Percentiles rank a stretch among this genome's conserved stretches.
Evolutionary conservation across 176 grass and related monocot species (phyloP).

Genomic region (Aegilops umbellulata): DNA sequence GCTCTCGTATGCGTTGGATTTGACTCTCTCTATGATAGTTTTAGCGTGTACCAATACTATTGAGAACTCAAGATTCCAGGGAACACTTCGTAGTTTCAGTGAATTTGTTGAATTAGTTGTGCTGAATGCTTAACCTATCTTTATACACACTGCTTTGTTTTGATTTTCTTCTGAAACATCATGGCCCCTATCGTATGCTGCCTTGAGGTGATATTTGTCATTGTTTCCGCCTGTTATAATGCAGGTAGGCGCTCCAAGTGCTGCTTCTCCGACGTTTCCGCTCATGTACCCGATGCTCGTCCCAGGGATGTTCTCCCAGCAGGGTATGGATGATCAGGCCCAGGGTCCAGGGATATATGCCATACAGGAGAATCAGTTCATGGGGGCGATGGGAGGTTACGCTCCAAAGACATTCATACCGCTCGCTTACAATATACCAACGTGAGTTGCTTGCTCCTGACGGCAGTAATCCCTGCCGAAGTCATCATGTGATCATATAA

Average conservation of each 20-base stretch:
- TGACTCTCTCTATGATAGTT: not conserved
- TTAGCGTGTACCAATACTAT: not conserved
- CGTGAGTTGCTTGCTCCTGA: slow-evolving; percentile 43
- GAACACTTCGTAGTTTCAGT: no score
- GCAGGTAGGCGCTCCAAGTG: slow-evolving; percentile 27
- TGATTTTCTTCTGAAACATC: no score
- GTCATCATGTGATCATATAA: not conserved
- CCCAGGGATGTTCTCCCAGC: slow-evolving; percentile 39
- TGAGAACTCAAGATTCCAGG: not conserved
- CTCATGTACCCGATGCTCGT: slow-evolving; percentile 39
- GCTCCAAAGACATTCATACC: slow-evolving; percentile 58
- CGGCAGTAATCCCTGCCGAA: not conserved
- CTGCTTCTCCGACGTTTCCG: slow-evolving; percentile 32
- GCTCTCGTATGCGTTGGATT: not conserved
- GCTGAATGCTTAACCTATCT: not conserved
- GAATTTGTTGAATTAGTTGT: no score
- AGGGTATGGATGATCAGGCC: slow-evolving; percentile 47
- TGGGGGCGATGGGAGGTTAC: slow-evolving; percentile 40
- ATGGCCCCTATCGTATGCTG: no score
- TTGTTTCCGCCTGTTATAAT: not conserved
- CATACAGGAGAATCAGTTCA: slow-evolving; percentile 62
- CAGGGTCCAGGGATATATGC: slow-evolving; percentile 89
- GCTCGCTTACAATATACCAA: slow-evolving; percentile 75
- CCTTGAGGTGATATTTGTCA: not conserved
- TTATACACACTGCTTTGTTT: not conserved